Percentiles rank a stretch among this genome's conserved stretches.
These are phyloP conservation scores for Amanita phalloides DNA, from an alignment of 768 basidiomycete genomes.

Conservation along the genomic window DNA sequence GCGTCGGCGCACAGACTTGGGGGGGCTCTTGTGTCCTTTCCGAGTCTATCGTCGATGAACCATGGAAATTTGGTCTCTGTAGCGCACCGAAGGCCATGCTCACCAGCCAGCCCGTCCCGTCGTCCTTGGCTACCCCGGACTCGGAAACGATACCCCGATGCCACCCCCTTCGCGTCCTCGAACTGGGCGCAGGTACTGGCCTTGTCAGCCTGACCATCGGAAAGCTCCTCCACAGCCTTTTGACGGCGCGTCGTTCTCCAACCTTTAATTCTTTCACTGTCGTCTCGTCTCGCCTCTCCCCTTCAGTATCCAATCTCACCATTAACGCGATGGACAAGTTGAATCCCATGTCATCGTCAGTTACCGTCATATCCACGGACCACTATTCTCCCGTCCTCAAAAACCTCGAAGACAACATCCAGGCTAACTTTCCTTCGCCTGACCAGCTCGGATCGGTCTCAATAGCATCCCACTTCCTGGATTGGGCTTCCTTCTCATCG, in stretches of 20 bases:
- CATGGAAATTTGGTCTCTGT: conserved; percentile 37
- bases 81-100: neutral
- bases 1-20: conserved; percentile 86
- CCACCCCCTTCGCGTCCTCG: conserved; percentile 39
- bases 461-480: conserved; percentile 30
- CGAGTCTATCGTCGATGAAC: conserved; percentile 54
- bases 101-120: too few species aligned
- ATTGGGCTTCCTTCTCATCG: conserved; percentile 42
- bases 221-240: conserved; percentile 26
- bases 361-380: conserved; percentile 57
- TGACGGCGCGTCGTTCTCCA: neutral
- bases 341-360: conserved; percentile 2
- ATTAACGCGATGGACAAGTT: neutral
- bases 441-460: neutral
- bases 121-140: neutral
- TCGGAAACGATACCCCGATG: neutral
- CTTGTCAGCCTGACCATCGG: conserved; percentile 57
- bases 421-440: conserved; percentile 35
- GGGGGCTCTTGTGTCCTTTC: conserved; percentile 76
- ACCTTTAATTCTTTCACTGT: neutral
- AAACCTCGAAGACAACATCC: conserved; percentile 58
- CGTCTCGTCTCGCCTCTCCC: too few species aligned
- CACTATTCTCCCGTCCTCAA: conserved; percentile 63
- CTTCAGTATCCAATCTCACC: neutral
- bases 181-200: conserved; percentile 82